Base-by-base conservation (phyloP, 148 eudicot species). In the Vaccinium corymbosum region DNA sequence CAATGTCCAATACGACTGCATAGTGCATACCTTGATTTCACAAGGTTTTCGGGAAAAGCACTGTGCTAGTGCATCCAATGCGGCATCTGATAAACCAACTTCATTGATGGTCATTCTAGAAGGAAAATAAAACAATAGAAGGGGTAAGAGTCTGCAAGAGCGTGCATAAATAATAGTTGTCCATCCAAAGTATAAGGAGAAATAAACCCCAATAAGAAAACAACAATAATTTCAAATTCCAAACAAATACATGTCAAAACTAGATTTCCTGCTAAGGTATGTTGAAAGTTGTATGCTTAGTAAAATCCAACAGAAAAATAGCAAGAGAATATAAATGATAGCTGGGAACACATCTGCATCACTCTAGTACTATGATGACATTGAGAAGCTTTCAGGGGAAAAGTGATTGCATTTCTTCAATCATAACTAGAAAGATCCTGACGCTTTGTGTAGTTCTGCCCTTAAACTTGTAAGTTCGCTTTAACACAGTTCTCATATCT, bases 1-100 rank as follows among this genome's bases (percentile, higher is more conserved):
- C 12, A 68, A 76, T 46, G 61, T 55, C 29, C 35, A 74, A 78
- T 46, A 27, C 27, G 32, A 79, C 66, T 81, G 87, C 75, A 62
- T 88, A 91, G 35, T 59, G 51, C 52, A 80, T 85, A 85, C 99
- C 99, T 90, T 90, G 86, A 97, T 57, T 83, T 97, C 99, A 86
- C 82, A 55, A 80, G 99, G 93, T 87, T 93, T 95, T 86, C 89
- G 93, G 80, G 94, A 90, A 27, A 97, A 87, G 87, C 92, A 90
- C 82, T 94, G 96, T 15, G 93, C 98, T 85, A 97, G 85, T 75
- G 91, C 68, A 86, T 94, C 94, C 89, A 95, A 85, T 79, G 88
- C 93, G 72, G 86, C 86, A 88, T 94, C 98, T 83, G 97, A 92
- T 80, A 89, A 86, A 55, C 99, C 99, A 86, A 91, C 87, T 86